Conservation (phyloP, 208 protist species). For the Trypanosoma avium region DNA sequence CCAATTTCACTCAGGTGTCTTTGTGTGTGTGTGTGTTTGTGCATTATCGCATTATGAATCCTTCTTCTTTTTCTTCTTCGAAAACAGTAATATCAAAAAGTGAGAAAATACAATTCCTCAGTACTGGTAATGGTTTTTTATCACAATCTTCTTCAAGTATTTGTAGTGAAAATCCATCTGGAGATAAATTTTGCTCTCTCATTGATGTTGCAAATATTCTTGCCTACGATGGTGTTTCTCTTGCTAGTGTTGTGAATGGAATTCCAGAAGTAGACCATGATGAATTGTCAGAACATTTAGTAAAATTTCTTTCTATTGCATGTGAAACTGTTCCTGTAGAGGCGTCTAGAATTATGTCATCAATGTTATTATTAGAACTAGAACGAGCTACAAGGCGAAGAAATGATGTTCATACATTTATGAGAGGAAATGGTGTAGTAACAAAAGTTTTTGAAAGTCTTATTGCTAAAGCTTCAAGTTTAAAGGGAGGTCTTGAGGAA, state of each 20-base stretch:
- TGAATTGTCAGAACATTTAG: constrained; percentile 29
- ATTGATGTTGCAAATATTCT: constrained; percentile 25
- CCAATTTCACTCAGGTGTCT: too few relatives aligned
- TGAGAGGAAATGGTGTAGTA: constrained; percentile 33
- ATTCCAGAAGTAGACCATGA: constrained; percentile 33
- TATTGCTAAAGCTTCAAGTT: constrained; percentile 19
- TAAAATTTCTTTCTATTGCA: constrained; percentile 31
- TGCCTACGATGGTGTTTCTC: constrained; percentile 28
- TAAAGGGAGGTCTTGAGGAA: constrained; percentile 19
- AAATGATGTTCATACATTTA: constrained; percentile 32
- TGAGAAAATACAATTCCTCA: background rate
- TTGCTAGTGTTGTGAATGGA: constrained; percentile 34
- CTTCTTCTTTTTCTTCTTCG: too few relatives aligned
- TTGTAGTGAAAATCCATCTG: background rate
- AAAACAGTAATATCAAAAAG: background rate
- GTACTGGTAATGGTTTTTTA: constrained; percentile 4
- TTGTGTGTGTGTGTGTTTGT: too few relatives aligned
- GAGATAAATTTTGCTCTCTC: background rate
- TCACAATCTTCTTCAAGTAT: background rate
- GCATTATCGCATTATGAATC: constrained; percentile 5
- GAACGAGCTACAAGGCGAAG: constrained; percentile 36
- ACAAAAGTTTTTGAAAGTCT: constrained; percentile 27
- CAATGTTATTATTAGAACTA: constrained; percentile 42
- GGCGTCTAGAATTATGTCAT: constrained; percentile 28
- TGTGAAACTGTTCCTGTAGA: constrained; percentile 27